phyloP scores from a whole-genome alignment of 306 rosid genomes.

The Inga leiocalycina region DNA sequence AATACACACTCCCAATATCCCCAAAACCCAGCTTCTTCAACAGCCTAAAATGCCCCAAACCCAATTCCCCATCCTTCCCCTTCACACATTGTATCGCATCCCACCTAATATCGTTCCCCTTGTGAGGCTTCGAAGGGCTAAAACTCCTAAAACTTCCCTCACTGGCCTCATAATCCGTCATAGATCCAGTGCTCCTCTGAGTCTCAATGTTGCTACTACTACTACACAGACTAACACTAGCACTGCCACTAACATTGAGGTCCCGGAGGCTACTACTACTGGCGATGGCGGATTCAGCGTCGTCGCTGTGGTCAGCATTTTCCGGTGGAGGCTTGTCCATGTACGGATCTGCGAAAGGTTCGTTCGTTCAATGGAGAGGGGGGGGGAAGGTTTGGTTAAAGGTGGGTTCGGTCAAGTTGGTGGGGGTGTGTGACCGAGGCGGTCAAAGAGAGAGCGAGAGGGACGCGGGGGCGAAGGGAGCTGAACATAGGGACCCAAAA shows the following conservation, averaged over 20 bases:
- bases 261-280: not conserved
- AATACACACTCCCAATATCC: slow-evolving; percentile 65
- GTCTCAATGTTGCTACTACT: slow-evolving; percentile 37
- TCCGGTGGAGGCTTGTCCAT: slow-evolving; percentile 40
- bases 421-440: slow-evolving; percentile 52
- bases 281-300: slow-evolving; percentile 25
- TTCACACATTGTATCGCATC: slow-evolving; percentile 53
- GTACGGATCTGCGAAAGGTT: slow-evolving; percentile 11
- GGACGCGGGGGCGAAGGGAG: slow-evolving; percentile 52
- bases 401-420: slow-evolving; percentile 40
- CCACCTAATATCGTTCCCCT: slow-evolving; percentile 59
- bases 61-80: slow-evolving; percentile 48
- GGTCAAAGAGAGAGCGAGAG: slow-evolving; percentile 48
- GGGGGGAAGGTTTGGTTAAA: slow-evolving; percentile 15
- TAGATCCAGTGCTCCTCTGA: slow-evolving; percentile 29
- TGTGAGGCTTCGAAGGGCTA: slow-evolving; percentile 59
- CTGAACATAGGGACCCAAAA: slow-evolving; percentile 43
- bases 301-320: slow-evolving; percentile 21
- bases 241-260: not conserved
- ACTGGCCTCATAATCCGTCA: slow-evolving; percentile 30
- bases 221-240: slow-evolving; percentile 11
- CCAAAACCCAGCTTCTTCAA: slow-evolving; percentile 68
- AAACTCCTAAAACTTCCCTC: slow-evolving; percentile 43
- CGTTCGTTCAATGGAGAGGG: not conserved
- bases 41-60: slow-evolving; percentile 57